Evolutionary conservation across 164 flowering plant species (phyloP), one percentile per base, ranked within the genome.

Genomic region (Macadamia tetraphylla): DNA sequence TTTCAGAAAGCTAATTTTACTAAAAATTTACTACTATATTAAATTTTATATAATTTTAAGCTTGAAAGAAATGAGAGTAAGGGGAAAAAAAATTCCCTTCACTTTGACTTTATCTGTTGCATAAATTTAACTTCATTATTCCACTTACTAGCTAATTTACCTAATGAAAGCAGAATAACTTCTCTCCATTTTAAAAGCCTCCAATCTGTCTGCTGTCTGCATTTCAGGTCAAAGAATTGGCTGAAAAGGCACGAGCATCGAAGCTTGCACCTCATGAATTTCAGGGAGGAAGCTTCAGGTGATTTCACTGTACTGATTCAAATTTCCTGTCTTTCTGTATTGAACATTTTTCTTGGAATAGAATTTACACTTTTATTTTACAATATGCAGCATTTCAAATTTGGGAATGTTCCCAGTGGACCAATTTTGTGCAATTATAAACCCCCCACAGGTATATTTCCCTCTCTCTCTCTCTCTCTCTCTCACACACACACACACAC

Each of bases 351-450:
- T 56, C 31, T 13, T 58, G 35, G 44, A 51, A 59, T 53, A 15
- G 35, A 18, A 51, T 52, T 70, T 18, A 15, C 6, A 57, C 23
- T 42, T 63, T 62, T 17, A 12, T 60, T 48, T 5, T 31, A 62
- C 17, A 63, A 68, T 66, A 1, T 87, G 85, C 96, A 95, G 99
- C 82, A 95, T 95, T 71, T 95, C 99, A 71, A 95, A 95, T 80
- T 82, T 95, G 77, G 99, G 99, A 67, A 95, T 95, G 99, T 95
- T 85, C 79, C 99, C 99, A 18, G 98, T 95, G 76, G 99, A 95
- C 77, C 75, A 79, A 0, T 92, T 92, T 78, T 88, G 97, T 76
- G 99, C 99, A 74, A 92, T 95, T 60, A 90, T 95, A 73, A 92
- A 95, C 76, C 99, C 99, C 6, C 99, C 99, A 52, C 98, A 92